phyloP scores from a whole-genome alignment of 2,329 filamentous ascomycete genomes.

The Cladosporium cucumerinum region DNA sequence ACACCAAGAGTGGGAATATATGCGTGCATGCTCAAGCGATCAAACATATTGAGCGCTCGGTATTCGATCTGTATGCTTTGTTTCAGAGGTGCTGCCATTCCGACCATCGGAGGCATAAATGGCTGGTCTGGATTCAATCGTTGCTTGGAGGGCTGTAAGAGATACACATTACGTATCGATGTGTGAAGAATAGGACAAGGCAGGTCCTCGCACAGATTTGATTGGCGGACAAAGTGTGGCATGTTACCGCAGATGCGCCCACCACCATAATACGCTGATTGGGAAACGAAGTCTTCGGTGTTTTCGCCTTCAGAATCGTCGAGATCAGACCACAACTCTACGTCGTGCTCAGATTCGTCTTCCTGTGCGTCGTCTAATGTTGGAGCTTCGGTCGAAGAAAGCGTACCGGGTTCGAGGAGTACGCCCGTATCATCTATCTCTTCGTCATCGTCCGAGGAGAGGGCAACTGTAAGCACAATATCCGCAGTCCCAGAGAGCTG shows the following conservation, averaged over 20 bases:
- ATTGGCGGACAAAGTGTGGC: conserved; percentile 27
- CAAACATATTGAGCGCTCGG: conserved; percentile 34
- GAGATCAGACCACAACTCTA: conserved; percentile 18
- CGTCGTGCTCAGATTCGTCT: background rate
- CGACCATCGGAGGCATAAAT: conserved; percentile 32
- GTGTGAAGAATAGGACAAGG: conserved; percentile 41
- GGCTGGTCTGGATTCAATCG: background rate
- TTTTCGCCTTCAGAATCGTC: conserved; percentile 26
- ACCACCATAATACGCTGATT: conserved; percentile 27
- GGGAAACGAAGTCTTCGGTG: conserved; percentile 26
- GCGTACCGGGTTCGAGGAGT: background rate
- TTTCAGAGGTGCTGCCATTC: conserved; percentile 37
- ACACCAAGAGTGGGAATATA: conserved; percentile 69
- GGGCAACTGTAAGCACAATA: background rate
- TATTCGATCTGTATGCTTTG: conserved; percentile 30
- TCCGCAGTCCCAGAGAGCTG: background rate
- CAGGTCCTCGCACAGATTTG: conserved; percentile 29
- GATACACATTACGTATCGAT: conserved; percentile 43
- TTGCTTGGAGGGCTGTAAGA: conserved; percentile 37
- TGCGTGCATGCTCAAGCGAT: conserved; percentile 60
- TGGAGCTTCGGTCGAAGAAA: background rate
- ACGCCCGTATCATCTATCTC: conserved; percentile 5
- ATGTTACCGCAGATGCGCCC: conserved; percentile 27
- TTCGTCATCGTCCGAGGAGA: conserved; percentile 1
- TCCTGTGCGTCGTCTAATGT: background rate